These are phyloP conservation scores for Colletotrichum aenigma DNA, from an alignment of 2,329 filamentous ascomycete genomes.

Conservation along the genomic window DNA sequence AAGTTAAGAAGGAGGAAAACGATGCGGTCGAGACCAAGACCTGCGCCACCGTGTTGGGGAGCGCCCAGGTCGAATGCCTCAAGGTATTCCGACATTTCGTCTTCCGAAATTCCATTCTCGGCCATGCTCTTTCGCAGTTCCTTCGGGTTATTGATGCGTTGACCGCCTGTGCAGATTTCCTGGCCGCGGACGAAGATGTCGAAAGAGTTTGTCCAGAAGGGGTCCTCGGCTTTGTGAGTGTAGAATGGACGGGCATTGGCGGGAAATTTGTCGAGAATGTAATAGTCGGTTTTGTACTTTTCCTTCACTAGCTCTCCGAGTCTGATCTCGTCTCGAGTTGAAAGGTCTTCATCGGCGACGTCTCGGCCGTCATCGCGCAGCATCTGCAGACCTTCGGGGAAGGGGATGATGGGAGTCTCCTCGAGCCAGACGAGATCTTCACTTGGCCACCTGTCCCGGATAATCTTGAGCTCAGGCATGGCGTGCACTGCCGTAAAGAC, in stretches of 20 bases:
- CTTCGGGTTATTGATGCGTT: conserved; percentile 84
- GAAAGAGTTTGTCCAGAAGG: conserved; percentile 84
- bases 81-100: conserved; percentile 90
- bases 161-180: conserved; percentile 89
- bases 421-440: conserved; percentile 88
- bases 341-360: conserved; percentile 78
- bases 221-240: conserved; percentile 80
- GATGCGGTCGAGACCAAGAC: conserved; percentile 88
- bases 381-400: conserved; percentile 79
- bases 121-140: conserved; percentile 81
- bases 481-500: conserved; percentile 56
- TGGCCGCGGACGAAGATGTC: conserved; percentile 95
- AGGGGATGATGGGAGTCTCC: conserved; percentile 80
- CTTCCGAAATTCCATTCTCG: conserved; percentile 74
- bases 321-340: conserved; percentile 85
- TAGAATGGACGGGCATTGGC: conserved; percentile 86
- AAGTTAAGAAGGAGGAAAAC: conserved; percentile 85
- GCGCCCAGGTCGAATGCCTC: conserved; percentile 87
- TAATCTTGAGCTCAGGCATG: conserved; percentile 73
- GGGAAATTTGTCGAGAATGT: conserved; percentile 93
- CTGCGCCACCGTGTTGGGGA: conserved; percentile 87
- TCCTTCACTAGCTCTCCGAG: conserved; percentile 85
- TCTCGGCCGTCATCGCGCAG: conserved; percentile 83
- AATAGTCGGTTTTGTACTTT: conserved; percentile 89
- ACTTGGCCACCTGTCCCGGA: conserved; percentile 86